Conservation (phyloP, 2,329 filamentous ascomycete genomes). For the Aspergillus ochraceus region DNA sequence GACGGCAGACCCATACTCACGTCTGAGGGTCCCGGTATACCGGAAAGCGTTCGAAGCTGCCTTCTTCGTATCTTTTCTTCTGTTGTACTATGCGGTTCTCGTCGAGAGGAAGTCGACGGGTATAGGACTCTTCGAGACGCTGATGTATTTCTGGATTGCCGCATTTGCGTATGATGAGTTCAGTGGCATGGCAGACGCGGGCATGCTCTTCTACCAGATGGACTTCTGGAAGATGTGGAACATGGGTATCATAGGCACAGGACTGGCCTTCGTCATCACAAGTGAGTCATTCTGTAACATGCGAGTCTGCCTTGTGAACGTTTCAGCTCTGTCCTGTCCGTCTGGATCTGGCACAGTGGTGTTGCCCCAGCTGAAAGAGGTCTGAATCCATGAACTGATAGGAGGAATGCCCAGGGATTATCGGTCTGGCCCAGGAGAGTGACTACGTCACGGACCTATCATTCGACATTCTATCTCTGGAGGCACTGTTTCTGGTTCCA, state of each 20-base stretch:
- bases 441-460: constrained; percentile 69
- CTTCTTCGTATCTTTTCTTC: constrained; percentile 75
- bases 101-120: constrained; percentile 67
- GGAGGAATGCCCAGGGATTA: constrained; percentile 52
- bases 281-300: constrained; percentile 54
- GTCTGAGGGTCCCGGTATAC: constrained; percentile 77
- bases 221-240: constrained; percentile 81
- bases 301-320: constrained; percentile 23
- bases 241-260: constrained; percentile 72
- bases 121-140: constrained; percentile 68
- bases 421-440: constrained; percentile 65
- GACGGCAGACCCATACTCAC: constrained; percentile 70
- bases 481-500: constrained; percentile 87
- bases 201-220: constrained; percentile 78
- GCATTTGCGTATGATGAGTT: constrained; percentile 87
- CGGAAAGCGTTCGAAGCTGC: constrained; percentile 80
- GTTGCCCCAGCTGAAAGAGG: background rate
- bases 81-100: constrained; percentile 83
- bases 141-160: constrained; percentile 82
- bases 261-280: constrained; percentile 67
- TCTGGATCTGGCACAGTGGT: constrained; percentile 1
- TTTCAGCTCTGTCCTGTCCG: constrained; percentile 6
- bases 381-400: constrained; percentile 4
- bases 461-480: constrained; percentile 85
- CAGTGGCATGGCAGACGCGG: constrained; percentile 81